Base-by-base conservation (phyloP, 108 stramenopile genomes). In the Parietichytrium sp. region DNA sequence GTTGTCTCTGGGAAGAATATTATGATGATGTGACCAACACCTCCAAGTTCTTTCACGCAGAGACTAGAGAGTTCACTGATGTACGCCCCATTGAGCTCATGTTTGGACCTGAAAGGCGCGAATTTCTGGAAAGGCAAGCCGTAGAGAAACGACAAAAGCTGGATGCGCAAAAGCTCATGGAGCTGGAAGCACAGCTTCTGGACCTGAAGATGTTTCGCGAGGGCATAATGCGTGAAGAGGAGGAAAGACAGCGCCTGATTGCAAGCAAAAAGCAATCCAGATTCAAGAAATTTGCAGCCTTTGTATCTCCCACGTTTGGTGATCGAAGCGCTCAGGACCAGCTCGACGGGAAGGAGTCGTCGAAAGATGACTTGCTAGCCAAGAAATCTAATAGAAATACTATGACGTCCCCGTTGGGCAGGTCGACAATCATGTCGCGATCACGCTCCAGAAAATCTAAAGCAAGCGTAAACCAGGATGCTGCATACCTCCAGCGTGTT, bases 1-100 rank as follows among this genome's bases (percentile, higher is more conserved):
- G 61, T 10, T 72, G 36, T 72, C 61, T 33, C 33, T 72, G 61
- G 61, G 61, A 72, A 72, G 61, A 72, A 25, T 72, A 72, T 42
- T 72, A 45, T 72, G 20, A 72, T 3, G 61, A 72, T 10, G 61
- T 45, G 61, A 72, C 20, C 10, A 3, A 72, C 45, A 33, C 15
- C 12, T 42, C 61, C 1, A 33, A 72, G 3, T 72, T 45, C 61
- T 72, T 72, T 2, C 36, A 72, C 42, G 45, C 61, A 0, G 61
- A 72, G 42, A 72, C 61, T 42, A 72, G 45, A 25, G 61, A 72
- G 20, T 72, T 72, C 3, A 72, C 61, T 16, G 61, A 72, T 20
- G 38, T 45, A 6, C 45, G 61, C 33, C 61, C 61, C 6, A n/a
- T 72, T 6, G 61, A 72, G 61, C 61, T 72, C 61, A 72, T 72